Conservation (phyloP, 148 eudicot species). For the Persicaria tinctoria region DNA sequence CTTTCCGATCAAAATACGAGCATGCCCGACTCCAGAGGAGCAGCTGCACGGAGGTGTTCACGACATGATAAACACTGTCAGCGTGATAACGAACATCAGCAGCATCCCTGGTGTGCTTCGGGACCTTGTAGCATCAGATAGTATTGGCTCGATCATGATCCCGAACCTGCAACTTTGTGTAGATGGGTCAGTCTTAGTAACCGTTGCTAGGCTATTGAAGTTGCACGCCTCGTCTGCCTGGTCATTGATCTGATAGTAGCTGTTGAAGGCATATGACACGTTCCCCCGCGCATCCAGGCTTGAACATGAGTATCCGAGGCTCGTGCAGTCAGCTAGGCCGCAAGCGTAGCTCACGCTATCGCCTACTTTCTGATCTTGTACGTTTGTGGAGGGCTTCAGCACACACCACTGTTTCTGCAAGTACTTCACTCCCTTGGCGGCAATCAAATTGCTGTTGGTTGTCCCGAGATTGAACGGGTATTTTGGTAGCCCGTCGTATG, state of each 20-base stretch:
- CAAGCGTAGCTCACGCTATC: slow-evolving; percentile 82
- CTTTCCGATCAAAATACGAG: not conserved
- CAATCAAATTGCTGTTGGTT: slow-evolving; percentile 33
- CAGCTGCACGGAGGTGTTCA: slow-evolving; percentile 1
- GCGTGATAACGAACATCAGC: slow-evolving; percentile 17
- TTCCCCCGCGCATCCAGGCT: slow-evolving; percentile 62
- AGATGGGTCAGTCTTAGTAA: slow-evolving; percentile 57
- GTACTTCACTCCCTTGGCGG: slow-evolving; percentile 43
- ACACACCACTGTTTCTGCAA: slow-evolving; percentile 73
- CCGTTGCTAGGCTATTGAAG: slow-evolving; percentile 47
- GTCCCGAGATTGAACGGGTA: slow-evolving; percentile 60
- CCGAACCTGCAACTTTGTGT: slow-evolving; percentile 45
- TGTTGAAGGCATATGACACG: slow-evolving; percentile 71
- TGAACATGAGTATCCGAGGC: slow-evolving; percentile 80
- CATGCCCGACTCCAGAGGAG: too few relatives aligned
- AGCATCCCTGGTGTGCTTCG: slow-evolving; percentile 32
- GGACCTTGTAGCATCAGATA: slow-evolving; percentile 18
- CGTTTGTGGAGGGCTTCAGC: slow-evolving; percentile 45
- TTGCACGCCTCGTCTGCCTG: slow-evolving; percentile 72
- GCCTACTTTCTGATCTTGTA: slow-evolving; percentile 51
- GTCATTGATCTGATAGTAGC: slow-evolving; percentile 70
- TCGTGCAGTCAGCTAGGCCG: slow-evolving; percentile 69
- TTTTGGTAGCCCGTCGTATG: slow-evolving; percentile 64
- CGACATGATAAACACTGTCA: slow-evolving; percentile 6
- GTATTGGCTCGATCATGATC: slow-evolving; percentile 50